Evolutionary conservation across 176 grass and related monocot genomes (phyloP), one percentile per base, ranked within the genome.

Genomic region (Juncus inflexus): DNA sequence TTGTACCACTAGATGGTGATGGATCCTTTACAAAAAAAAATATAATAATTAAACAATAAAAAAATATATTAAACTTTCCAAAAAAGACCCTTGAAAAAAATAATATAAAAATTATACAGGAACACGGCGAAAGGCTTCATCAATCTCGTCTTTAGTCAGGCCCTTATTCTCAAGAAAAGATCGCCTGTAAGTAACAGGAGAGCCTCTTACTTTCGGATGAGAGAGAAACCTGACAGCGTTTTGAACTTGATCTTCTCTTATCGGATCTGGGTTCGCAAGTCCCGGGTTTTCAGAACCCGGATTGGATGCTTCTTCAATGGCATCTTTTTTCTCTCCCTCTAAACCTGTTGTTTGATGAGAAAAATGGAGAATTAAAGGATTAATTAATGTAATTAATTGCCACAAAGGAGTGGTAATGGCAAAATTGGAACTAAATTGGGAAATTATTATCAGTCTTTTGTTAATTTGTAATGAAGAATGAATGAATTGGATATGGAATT

Each of bases 161-260:
- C 85, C 87, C 67, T 97, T 97, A 70, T 88, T 88, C 63, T 97
- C 92, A 35, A 97, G 68, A 72, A 97, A 91, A 40, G 84, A 83
- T 2, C 85, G 85, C 62, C 87, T 90, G 63, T 91, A 71, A 58
- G 73, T 61, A 5, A 89, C 77, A 4, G 87, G 84, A 62, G 87
- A 79, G 53, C 62, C 82, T 64, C 83, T 88, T 71, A 97, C 92
- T 70, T 75, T 97, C 41, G 92, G 87, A 62, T 97, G 87, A n/a
- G 70, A 85, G 42, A 97, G 84, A 85, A 97, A 97, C 10, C 76
- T 81, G 7, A 97, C 74, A 10, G 92, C 92, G 67, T 91, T 97
- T 58, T 86, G 82, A 54, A 97, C 65, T 73, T 97, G 84, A 58
- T 91, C 92, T 74, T 91, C 92, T 51, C 87, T 80, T 3, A 86